Conservation (phyloP, 495 filamentous ascomycete species). For the Aspergillus cavernicola region DNA sequence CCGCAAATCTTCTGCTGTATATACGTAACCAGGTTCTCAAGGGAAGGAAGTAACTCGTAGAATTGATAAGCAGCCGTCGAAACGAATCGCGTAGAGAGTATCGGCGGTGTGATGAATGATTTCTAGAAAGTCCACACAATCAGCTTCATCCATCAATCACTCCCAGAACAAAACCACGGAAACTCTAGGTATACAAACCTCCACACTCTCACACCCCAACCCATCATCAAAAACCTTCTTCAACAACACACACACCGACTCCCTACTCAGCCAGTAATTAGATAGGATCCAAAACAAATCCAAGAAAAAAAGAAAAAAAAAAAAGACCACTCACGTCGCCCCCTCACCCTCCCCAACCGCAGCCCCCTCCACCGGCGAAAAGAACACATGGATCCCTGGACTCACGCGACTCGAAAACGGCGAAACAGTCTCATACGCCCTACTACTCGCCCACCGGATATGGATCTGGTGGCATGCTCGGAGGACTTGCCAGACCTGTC, state of each 20-base stretch:
- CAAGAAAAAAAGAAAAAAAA: neutral
- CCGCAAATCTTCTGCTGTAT: conserved; percentile 55
- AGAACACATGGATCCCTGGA: conserved; percentile 81
- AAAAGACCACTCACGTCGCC: conserved; percentile 36
- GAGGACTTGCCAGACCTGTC: conserved; percentile 58
- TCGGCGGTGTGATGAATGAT: conserved; percentile 61
- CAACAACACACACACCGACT: conserved; percentile 59
- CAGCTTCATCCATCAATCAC: neutral
- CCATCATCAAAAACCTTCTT: conserved; percentile 55
- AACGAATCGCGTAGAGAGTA: conserved; percentile 62
- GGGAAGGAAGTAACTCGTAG: conserved; percentile 55
- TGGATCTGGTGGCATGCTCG: conserved; percentile 67
- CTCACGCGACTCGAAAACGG: conserved; percentile 73
- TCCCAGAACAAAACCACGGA: too few species aligned
- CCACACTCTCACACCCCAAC: conserved; percentile 48
- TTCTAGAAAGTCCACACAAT: conserved; percentile 42
- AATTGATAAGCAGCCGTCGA: conserved; percentile 66
- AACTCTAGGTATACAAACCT: conserved; percentile 41
- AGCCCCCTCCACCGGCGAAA: conserved; percentile 48
- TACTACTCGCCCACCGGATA: conserved; percentile 69
- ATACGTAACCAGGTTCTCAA: conserved; percentile 55
- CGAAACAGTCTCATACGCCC: conserved; percentile 51
- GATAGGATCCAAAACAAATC: too few species aligned
- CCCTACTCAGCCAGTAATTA: too few species aligned
- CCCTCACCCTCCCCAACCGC: conserved; percentile 3